phyloP scores from a whole-genome alignment of 768 basidiomycete genomes.

The Roridomyces roridus region DNA sequence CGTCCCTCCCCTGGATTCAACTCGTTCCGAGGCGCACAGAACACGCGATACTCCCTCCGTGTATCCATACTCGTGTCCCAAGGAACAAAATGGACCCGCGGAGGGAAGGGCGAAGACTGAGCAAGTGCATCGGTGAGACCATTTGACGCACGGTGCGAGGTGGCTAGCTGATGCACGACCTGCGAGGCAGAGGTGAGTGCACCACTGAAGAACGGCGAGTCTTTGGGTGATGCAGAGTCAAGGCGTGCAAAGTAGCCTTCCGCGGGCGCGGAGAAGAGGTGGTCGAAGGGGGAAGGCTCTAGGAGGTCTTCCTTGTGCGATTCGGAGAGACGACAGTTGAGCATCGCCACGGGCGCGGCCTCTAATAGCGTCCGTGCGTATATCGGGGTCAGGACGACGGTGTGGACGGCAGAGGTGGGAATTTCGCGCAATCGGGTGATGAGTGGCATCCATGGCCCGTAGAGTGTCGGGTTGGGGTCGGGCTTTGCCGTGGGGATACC shows the following conservation, averaged over 20 bases:
- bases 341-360: slow-evolving; percentile 14
- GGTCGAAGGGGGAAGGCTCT: slow-evolving; percentile 12
- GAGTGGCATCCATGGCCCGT: slow-evolving; percentile 13
- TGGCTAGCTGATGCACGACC: slow-evolving; percentile 6
- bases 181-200: background rate
- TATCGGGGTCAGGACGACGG: slow-evolving; percentile 6
- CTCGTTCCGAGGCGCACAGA: slow-evolving; percentile 12
- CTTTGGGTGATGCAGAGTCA: slow-evolving; percentile 13
- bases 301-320: slow-evolving; percentile 9
- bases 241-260: slow-evolving; percentile 12
- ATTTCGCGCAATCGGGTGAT: slow-evolving; percentile 12
- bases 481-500: slow-evolving; percentile 3
- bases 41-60: slow-evolving; percentile 12
- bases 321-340: slow-evolving; percentile 9
- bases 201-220: slow-evolving; percentile 7
- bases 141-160: slow-evolving; percentile 1
- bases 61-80: background rate
- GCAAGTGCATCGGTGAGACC: background rate
- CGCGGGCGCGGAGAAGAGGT: slow-evolving; percentile 4
- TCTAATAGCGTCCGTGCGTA: slow-evolving; percentile 13
- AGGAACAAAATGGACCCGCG: background rate
- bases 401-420: background rate
- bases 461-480: background rate
- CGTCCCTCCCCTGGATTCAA: slow-evolving; percentile 8
- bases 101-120: background rate